A percentile compares a stretch with the other conserved stretches of the same genome.
These are phyloP conservation scores for Chlamydomonas asymmetrica DNA, from an alignment of 139 green algal genomes.

Conservation along the genomic window DNA sequence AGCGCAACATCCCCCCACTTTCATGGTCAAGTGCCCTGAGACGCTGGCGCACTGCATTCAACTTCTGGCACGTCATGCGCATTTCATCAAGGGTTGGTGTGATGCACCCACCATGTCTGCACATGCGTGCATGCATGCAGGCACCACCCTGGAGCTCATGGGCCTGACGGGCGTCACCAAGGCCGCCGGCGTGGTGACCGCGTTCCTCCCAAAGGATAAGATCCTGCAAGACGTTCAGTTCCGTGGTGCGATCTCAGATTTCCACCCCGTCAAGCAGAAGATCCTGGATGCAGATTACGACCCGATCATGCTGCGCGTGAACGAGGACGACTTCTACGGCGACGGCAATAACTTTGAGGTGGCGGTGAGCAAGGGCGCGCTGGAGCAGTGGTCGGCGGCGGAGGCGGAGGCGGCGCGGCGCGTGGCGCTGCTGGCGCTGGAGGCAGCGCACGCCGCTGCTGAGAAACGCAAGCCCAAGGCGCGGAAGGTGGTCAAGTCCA, in stretches of 20 bases:
- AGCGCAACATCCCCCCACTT: too few species aligned
- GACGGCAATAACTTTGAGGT: constrained; percentile 87
- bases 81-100: too few species aligned
- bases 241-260: constrained; percentile 80
- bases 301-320: constrained; percentile 58
- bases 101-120: too few species aligned
- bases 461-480: constrained; percentile 41
- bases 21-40: too few species aligned
- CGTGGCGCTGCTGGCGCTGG: constrained; percentile 24
- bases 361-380: constrained; percentile 9
- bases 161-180: constrained; percentile 25
- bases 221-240: constrained; percentile 84
- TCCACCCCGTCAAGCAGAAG: constrained; percentile 63
- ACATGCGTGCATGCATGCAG: constrained; percentile 6
- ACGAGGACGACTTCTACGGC: constrained; percentile 78
- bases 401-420: constrained; percentile 26
- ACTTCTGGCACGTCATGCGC: too few species aligned
- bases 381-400: constrained; percentile 29
- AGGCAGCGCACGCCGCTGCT: constrained; percentile 27
- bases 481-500: constrained; percentile 34
- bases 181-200: neutral
- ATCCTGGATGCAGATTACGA: constrained; percentile 65
- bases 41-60: too few species aligned
- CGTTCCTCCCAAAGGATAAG: constrained; percentile 45
- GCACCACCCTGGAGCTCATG: constrained; percentile 47